A percentile compares a stretch with the other conserved stretches of the same genome.
These are phyloP conservation scores for Diplodia scrobiculata DNA, from an alignment of 2,329 filamentous ascomycete species.

Conservation along the genomic window DNA sequence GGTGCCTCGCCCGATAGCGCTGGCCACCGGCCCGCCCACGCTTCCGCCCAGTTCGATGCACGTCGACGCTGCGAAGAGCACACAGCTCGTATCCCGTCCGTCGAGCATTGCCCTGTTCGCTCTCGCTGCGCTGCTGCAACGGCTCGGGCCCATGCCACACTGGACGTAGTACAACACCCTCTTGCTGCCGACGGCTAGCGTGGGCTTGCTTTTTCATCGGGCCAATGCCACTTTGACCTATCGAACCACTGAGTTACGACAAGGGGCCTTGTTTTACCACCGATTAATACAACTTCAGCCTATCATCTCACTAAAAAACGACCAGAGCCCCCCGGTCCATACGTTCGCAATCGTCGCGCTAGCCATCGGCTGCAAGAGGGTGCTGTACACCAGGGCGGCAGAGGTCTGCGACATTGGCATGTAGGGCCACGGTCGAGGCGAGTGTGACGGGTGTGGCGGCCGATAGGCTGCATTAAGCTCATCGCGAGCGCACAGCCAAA, in stretches of 20 bases:
- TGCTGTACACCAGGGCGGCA: neutral
- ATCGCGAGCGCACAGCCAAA: slow-evolving; percentile 17
- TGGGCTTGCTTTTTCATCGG: no score
- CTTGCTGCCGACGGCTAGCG: no score
- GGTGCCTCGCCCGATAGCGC: neutral
- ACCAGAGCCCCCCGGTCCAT: no score
- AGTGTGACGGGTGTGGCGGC: slow-evolving; percentile 27
- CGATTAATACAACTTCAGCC: no score
- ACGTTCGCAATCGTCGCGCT: no score
- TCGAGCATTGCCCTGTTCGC: slow-evolving; percentile 1
- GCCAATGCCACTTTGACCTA: no score
- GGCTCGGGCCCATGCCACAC: slow-evolving; percentile 5
- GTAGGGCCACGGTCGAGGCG: slow-evolving; percentile 8
- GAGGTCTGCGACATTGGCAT: slow-evolving; percentile 20
- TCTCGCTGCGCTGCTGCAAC: neutral
- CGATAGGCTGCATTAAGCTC: slow-evolving; percentile 23
- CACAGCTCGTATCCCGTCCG: slow-evolving; percentile 3
- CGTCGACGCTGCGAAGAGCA: neutral
- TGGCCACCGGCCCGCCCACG: neutral
- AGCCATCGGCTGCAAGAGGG: no score
- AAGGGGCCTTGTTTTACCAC: no score
- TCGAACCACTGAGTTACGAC: no score
- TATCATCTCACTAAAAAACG: no score
- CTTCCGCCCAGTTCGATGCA: slow-evolving; percentile 9
- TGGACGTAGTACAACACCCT: neutral